Base-by-base conservation (phyloP, 176 grass and related monocot genomes). In the Carex cristatella region DNA sequence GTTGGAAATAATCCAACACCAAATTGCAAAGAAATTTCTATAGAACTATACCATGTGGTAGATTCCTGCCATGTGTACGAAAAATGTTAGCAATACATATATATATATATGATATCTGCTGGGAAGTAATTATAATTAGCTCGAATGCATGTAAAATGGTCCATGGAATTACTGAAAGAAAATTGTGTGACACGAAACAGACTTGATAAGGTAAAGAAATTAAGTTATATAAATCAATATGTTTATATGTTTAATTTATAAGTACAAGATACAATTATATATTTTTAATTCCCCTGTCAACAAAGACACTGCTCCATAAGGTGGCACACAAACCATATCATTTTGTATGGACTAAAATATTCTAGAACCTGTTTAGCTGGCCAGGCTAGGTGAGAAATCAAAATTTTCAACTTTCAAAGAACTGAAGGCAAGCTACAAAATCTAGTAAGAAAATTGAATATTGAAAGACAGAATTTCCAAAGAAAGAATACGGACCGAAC, bases 401-500 rank as follows among this genome's bases (percentile, higher is more conserved):
- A 8, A 77, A 51, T 54, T 55, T 77, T 77, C 72, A 77, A 77
- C 72, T 77, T 54, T 51, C 72, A 77, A 77, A 77, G 72, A 42
- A 77, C 27, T 54, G 18, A 55, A 77, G 14, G 13, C 70, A 77
- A 55, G 32, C 40, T 44, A 75, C 12, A 42, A 74, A 38, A 18
- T 7, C 2, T 16, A 49, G 4, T 55, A 27, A 77, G 18, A 77
- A 23, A 55, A 77, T 77, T 55, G 71, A 76, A 76, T 76, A 76
- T 76, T 76, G 35, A 44, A 42, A 74, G 69, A 42, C 51, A 53
- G 44, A 77, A 77, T 77, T 49, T 12, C 72, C 11, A 77, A 53
- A 55, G 14, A 77, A 77, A 23, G 72, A 77, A 51, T 55, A 12
- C 19, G 33, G 40, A 63, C 61, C 7, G 61, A 28, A 60, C 58